Percentiles rank a stretch among this genome's conserved stretches.
Conservation (phyloP, 192 early-diverging fungal genomes). For the Backusella tarrabulga region DNA sequence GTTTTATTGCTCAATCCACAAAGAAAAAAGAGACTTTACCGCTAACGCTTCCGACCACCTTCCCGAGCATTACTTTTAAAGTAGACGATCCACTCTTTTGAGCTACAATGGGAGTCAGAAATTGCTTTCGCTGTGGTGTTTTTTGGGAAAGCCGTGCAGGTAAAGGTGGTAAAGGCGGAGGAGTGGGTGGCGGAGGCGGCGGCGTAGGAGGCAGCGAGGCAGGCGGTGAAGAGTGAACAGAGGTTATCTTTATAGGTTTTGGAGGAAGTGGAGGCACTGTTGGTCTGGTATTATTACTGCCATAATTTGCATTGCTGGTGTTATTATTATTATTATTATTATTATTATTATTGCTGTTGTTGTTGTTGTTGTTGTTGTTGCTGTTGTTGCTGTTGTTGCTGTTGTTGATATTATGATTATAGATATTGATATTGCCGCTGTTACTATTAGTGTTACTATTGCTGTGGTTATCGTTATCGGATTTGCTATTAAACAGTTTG, state of each 20-base stretch:
- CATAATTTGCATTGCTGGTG: background rate
- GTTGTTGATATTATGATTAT: background rate
- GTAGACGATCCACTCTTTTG: constrained; percentile 16
- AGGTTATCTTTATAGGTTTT: constrained; percentile 16
- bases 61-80: constrained; percentile 53
- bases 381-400: background rate
- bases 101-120: constrained; percentile 1
- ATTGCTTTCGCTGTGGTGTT: background rate
- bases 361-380: too few species aligned
- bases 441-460: background rate
- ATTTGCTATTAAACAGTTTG: constrained; percentile 28
- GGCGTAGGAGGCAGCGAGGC: constrained; percentile 5
- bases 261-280: constrained; percentile 15
- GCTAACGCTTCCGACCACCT: constrained; percentile 49
- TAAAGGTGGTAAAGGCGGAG: background rate
- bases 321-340: background rate
- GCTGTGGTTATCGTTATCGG: background rate
- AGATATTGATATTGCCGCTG: background rate
- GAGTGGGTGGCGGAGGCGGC: background rate
- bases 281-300: background rate
- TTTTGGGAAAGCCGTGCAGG: background rate
- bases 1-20: background rate
- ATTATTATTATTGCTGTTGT: too few species aligned
- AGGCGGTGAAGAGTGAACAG: constrained; percentile 12
- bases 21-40: constrained; percentile 23